Evolutionary conservation across 2,329 filamentous ascomycete genomes (phyloP).

Genomic region (Pyrenophora teres): DNA sequence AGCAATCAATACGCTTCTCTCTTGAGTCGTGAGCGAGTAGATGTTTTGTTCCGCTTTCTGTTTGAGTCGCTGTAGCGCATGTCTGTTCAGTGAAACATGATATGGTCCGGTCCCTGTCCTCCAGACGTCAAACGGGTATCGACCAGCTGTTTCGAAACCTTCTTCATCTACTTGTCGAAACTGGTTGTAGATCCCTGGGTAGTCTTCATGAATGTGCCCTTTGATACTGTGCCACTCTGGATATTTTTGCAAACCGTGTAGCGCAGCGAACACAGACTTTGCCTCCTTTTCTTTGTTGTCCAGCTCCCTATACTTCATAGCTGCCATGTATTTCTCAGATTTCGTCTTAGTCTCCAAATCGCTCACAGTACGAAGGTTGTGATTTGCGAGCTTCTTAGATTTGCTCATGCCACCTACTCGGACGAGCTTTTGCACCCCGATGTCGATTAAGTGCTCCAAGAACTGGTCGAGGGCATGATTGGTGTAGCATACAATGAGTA

Average conservation of each 20-base stretch:
- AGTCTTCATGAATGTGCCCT: slow-evolving; percentile 15
- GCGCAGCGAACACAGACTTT: slow-evolving; percentile 7
- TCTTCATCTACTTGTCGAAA: slow-evolving; percentile 23
- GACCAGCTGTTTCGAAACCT: slow-evolving; percentile 23
- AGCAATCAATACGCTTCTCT: slow-evolving; percentile 18
- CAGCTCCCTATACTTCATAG: slow-evolving; percentile 18
- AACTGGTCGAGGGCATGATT: slow-evolving; percentile 64
- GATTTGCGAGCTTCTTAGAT: slow-evolving; percentile 55
- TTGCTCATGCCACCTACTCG: slow-evolving; percentile 66
- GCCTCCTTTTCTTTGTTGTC: slow-evolving; percentile 13
- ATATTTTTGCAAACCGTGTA: slow-evolving; percentile 14
- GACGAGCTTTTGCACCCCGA: slow-evolving; percentile 57
- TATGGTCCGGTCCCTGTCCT: neutral
- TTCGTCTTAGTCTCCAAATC: slow-evolving; percentile 26
- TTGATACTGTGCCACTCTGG: slow-evolving; percentile 26
- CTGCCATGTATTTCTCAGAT: slow-evolving; percentile 17
- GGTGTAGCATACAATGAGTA: slow-evolving; percentile 54
- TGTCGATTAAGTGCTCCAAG: slow-evolving; percentile 62
- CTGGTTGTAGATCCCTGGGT: slow-evolving; percentile 25
- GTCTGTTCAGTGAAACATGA: neutral
- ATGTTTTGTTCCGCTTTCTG: slow-evolving; percentile 13
- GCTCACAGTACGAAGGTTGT: slow-evolving; percentile 55
- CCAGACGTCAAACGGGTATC: slow-evolving; percentile 34
- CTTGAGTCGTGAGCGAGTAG: slow-evolving; percentile 11
- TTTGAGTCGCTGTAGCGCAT: slow-evolving; percentile 4